Conservation (phyloP, 345 rosid species). For the rapeseed (Brassica napus) region DNA sequence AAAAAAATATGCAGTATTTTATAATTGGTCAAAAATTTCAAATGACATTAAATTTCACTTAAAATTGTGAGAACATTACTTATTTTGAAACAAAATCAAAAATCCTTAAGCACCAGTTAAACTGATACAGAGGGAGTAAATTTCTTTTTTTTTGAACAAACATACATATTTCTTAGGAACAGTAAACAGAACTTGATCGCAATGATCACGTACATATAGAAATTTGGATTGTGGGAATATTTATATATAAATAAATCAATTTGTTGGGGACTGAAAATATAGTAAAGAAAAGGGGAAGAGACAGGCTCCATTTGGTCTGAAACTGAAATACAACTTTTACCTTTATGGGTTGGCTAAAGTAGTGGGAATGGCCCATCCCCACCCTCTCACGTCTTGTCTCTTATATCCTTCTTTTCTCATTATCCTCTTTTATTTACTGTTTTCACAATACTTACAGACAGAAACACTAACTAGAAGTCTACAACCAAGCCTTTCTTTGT, state of each 20-base stretch:
- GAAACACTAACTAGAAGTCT: slow-evolving; percentile 24
- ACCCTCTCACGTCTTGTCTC: slow-evolving; percentile 46
- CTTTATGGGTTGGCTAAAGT: slow-evolving; percentile 49
- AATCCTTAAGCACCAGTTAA: too few relatives aligned
- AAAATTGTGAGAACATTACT: too few relatives aligned
- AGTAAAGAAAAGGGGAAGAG: not conserved
- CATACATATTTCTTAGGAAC: not conserved
- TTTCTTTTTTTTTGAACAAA: not conserved
- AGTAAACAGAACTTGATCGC: slow-evolving; percentile 8
- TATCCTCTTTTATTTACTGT: not conserved
- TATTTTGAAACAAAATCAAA: too few relatives aligned
- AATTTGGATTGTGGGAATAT: not conserved
- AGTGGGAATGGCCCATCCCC: slow-evolving; percentile 47
- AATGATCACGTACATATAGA: slow-evolving; percentile 16
- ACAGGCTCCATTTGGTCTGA: slow-evolving; percentile 43
- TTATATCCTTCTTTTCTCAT: slow-evolving; percentile 1
- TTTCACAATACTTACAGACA: slow-evolving; percentile 28
- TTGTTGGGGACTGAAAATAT: slow-evolving; percentile 21
- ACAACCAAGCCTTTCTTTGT: slow-evolving; percentile 5
- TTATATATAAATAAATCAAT: not conserved
- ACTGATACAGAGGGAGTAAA: too few relatives aligned
- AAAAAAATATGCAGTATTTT: too few relatives aligned
- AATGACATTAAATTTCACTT: too few relatives aligned
- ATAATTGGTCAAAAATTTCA: too few relatives aligned
- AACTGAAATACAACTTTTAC: slow-evolving; percentile 42